These are phyloP conservation scores for Microsporum ferrugineum DNA, from an alignment of 2,329 filamentous ascomycete genomes.

Conservation along the genomic window DNA sequence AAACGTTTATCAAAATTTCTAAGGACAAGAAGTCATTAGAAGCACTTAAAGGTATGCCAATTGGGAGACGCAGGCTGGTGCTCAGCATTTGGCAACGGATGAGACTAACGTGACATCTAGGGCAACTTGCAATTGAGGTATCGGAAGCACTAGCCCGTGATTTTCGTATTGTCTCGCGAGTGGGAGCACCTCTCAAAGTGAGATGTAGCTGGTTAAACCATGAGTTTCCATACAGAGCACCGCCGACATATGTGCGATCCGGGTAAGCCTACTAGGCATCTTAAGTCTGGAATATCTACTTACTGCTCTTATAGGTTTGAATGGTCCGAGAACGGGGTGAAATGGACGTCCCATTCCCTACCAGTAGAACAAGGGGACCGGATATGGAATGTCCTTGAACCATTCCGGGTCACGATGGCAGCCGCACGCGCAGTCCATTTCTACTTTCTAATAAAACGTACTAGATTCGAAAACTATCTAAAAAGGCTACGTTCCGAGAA, in stretches of 20 bases:
- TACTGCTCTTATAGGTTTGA: background rate
- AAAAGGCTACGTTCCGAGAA: background rate
- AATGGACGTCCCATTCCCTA: conserved; percentile 7
- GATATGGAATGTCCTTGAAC: conserved; percentile 7
- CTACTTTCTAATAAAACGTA: background rate
- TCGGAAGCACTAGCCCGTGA: background rate
- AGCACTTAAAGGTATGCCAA: background rate
- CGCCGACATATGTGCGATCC: conserved; percentile 8
- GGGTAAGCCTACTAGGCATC: conserved; percentile 8
- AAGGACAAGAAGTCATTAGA: background rate
- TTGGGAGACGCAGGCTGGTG: background rate
- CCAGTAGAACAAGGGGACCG: conserved; percentile 8
- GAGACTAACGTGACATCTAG: background rate
- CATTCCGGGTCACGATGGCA: background rate
- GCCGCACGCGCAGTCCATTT: background rate
- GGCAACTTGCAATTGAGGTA: background rate
- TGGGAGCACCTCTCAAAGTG: conserved; percentile 5
- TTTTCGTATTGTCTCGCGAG: background rate
- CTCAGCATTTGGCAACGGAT: background rate
- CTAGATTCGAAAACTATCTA: background rate
- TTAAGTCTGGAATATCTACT: background rate
- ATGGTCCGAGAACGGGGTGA: conserved; percentile 9
- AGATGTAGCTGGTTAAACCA: background rate
- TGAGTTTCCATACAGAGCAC: conserved; percentile 7
- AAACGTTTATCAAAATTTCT: conserved; percentile 4